Evolutionary conservation across 2,329 filamentous ascomycete species (phyloP).

Genomic region (Paraphoma sp.): DNA sequence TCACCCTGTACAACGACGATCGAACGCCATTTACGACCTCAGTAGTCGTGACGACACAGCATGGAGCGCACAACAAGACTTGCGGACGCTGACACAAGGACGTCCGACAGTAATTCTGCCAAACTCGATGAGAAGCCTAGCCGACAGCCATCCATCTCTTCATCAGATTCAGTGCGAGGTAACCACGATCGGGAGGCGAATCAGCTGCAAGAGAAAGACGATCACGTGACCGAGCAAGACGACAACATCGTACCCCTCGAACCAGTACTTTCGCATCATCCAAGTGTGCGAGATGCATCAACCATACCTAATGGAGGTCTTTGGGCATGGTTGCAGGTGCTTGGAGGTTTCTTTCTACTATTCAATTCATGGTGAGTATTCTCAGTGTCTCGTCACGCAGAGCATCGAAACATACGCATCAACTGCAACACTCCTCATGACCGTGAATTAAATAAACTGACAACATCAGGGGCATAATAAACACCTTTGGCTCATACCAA

Average conservation of each 20-base stretch:
- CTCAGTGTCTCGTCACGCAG: background rate
- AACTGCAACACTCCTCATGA: too few relatives aligned
- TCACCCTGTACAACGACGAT: background rate
- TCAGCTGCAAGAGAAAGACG: conserved; percentile 14
- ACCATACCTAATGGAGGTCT: conserved; percentile 56
- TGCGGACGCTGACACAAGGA: conserved; percentile 1
- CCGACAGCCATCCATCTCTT: conserved; percentile 17
- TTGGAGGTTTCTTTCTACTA: conserved; percentile 56
- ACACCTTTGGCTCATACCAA: conserved; percentile 57
- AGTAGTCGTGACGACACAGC: background rate
- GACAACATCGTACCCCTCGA: conserved; percentile 15
- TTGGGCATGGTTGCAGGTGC: conserved; percentile 56
- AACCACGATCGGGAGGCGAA: conserved; percentile 7
- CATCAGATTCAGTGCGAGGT: conserved; percentile 19
- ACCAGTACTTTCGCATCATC: conserved; percentile 25
- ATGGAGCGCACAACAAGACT: conserved; percentile 10
- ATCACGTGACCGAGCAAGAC: conserved; percentile 19
- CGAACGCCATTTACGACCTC: background rate
- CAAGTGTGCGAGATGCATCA: conserved; percentile 51
- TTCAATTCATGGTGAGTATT: conserved; percentile 54
- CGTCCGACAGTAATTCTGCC: conserved; percentile 1
- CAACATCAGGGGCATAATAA: conserved; percentile 49
- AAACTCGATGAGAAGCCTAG: conserved; percentile 25
- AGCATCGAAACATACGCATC: too few relatives aligned
- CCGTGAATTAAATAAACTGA: too few relatives aligned